A percentile compares a stretch with the other conserved stretches of the same genome.
phyloP scores from a whole-genome alignment of 345 rosid genomes.

The Heritiera littoralis region DNA sequence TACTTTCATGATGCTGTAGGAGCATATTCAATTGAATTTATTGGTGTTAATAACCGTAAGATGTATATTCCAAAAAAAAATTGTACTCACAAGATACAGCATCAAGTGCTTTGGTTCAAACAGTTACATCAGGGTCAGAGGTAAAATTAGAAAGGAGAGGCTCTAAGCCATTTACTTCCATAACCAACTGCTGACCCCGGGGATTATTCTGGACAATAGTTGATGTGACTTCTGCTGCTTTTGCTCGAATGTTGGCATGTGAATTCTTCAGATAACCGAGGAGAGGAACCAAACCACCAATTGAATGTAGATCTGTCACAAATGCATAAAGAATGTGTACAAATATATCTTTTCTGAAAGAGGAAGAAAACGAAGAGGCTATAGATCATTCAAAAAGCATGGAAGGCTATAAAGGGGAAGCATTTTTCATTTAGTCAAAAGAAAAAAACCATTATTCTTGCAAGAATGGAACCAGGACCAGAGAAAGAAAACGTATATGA shows the following conservation, averaged over 20 bases:
- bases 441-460: neutral
- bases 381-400: neutral
- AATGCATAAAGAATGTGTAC: neutral
- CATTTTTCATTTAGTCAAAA: neutral
- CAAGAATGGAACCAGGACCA: neutral
- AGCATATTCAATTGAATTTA: neutral
- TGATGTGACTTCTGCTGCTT: slow-evolving; percentile 78
- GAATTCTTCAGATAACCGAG: slow-evolving; percentile 70
- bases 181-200: slow-evolving; percentile 75
- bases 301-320: slow-evolving; percentile 75
- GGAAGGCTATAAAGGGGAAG: neutral
- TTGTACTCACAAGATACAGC: slow-evolving; percentile 82
- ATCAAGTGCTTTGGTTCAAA: slow-evolving; percentile 77
- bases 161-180: slow-evolving; percentile 93
- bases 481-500: neutral
- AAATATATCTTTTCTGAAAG: neutral
- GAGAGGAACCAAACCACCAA: slow-evolving; percentile 87
- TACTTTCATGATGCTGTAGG: neutral
- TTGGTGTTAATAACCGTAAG: neutral
- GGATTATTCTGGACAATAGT: slow-evolving; percentile 94
- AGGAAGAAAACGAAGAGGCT: neutral
- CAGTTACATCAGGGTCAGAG: slow-evolving; percentile 62
- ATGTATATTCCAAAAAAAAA: neutral
- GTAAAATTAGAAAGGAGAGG: slow-evolving; percentile 66
- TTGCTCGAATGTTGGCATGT: slow-evolving; percentile 75